Evolutionary conservation across 352 stramenopile genomes (phyloP), one percentile per base, ranked within the genome.

Genomic region (Pythium chondricola): DNA sequence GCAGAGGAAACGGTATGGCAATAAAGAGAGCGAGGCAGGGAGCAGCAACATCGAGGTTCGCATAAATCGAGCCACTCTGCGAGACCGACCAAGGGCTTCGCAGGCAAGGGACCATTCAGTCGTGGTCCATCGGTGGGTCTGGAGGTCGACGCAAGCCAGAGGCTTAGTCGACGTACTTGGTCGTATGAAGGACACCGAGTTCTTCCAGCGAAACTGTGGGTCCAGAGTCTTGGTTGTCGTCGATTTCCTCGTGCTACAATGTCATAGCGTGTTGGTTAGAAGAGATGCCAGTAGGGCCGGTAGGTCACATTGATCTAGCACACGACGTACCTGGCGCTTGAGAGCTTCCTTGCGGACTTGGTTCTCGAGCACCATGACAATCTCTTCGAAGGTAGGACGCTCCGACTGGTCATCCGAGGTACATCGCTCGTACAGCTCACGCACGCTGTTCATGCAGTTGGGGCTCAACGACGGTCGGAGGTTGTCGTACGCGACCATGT

Each of bases 401-500:
- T 63, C 37, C 10, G 66, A 74, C 56, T 88, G 80, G 58, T 93
- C 69, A 52, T 93, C 74, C 21, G 76, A 64, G 24, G 80, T 92
- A 54, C 83, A 94, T 26, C 79, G 79, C 35, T 82, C 71, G 57
- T 87, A 92, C 31, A 94, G 56, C 33, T 89, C 74, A 27, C 76
- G 79, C 18, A 93, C 72, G 48, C 71, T 89, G 49, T 85, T 52
- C 74, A 94, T 87, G 67, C 81, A 93, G 56, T 75, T 83, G 10
- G 83, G 77, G 54, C 79, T 90, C 29, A 94, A 59, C 49, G 74
- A 93, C 14, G 83, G 83, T 35, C 83, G 83, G 40, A 94, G 62
- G 49, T 89, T 86, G 49, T 93, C 73, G 61, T 94, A 92, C n/a
- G 79, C 83, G 29, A 94, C 79, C 80, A 92, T 93, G 69, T 92